Evolutionary conservation across 305 asterid species (phyloP).

Genomic region (Coffea humblotiana): DNA sequence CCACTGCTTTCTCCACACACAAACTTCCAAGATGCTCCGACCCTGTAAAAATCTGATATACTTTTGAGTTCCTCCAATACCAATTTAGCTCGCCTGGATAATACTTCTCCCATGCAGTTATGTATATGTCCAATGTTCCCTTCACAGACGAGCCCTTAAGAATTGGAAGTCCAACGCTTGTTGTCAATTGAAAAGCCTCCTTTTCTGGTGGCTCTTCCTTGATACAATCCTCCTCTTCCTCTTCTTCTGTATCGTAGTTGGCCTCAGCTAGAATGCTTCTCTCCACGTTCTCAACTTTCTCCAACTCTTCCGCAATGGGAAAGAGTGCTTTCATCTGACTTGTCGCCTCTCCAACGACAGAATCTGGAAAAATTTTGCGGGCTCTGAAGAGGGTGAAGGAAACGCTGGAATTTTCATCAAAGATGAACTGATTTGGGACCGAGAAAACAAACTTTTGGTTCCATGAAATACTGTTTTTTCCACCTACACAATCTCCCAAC

Average conservation of each 20-base stretch:
- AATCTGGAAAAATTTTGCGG: neutral
- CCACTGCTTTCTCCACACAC: neutral
- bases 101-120: neutral
- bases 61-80: neutral
- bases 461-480: neutral
- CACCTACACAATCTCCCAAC: neutral
- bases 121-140: neutral
- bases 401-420: neutral
- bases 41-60: neutral
- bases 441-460: neutral
- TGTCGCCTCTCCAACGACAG: neutral
- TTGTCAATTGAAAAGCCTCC: neutral
- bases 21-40: neutral
- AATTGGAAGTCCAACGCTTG: neutral
- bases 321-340: neutral
- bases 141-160: neutral
- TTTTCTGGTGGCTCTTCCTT: neutral
- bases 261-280: neutral
- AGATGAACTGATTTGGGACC: neutral
- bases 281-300: neutral
- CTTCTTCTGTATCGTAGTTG: neutral
- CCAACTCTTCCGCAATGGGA: no score
- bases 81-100: neutral
- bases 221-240: neutral
- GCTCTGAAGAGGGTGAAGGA: neutral